Base-by-base conservation (phyloP, 768 basidiomycete genomes). In the Agrocybe pediades region DNA sequence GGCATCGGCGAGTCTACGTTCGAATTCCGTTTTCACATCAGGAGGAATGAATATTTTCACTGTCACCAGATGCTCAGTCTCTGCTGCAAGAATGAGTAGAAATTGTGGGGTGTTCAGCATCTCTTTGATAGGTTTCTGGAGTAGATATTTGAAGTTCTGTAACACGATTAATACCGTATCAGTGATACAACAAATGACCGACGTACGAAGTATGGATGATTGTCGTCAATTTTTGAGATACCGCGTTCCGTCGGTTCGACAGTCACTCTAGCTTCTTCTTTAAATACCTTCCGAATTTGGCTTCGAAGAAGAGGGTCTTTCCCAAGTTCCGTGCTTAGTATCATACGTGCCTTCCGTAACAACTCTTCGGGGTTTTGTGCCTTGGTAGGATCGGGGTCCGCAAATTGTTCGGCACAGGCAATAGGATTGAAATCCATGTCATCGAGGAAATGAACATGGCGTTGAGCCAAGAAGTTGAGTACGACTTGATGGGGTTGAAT, bases 91-190 rank as follows among this genome's bases (percentile, higher is more conserved):
- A 59, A 98, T 96, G 59, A 92, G 86, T 21, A 98, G 77, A 71
- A 95, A 98, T 61, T 95, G 92, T 17, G 90, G 75, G 1, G 80
- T 75, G 36, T 85, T 79, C 33, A 85, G 62, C 83, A 96, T 87
- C 4, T 85, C 80, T 24, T 68, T 66, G 25, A 93, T 79, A 21
- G 83, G 85, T 64, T 97, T 98, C 55, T 88, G 79, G 23, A 79
- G 74, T 24, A 98, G 80, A 72, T 98, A 98, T 77, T 98, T 98
- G 82, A 98, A 98, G 62, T 84, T 87, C 96, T 99, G 62, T 27
- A 51, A 49, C 44, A 15, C 56, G 23, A 53, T 27, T 6, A 41
- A 51, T 11, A 57, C 54, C 45, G 41, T 41, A 36, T 33, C 21
- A 23, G 29, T 40, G 39, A 24, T 26, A n/a, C 39, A 43, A 1